Percentiles rank a stretch among this genome's conserved stretches.
phyloP scores from a whole-genome alignment of 2,329 filamentous ascomycete genomes.

The Monosporascus cannonballus region DNA sequence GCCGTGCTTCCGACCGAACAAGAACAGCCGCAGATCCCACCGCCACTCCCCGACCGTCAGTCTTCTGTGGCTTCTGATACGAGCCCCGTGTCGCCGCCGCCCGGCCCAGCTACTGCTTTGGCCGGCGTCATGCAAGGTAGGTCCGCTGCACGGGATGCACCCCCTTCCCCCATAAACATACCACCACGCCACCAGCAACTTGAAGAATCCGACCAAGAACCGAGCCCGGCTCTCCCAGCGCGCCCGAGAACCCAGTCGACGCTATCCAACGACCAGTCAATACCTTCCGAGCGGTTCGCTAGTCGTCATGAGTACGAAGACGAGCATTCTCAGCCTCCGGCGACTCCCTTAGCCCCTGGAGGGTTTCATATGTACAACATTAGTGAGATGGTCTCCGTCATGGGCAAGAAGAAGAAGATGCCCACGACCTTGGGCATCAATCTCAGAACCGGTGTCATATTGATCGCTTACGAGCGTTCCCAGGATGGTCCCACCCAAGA shows the following conservation, averaged over 20 bases:
- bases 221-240: conserved; percentile 37
- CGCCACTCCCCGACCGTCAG: conserved; percentile 32
- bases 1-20: conserved; percentile 29
- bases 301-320: conserved; percentile 28
- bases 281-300: conserved; percentile 28
- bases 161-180: conserved; percentile 45
- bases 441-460: conserved; percentile 76
- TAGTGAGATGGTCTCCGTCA: conserved; percentile 93
- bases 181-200: conserved; percentile 50
- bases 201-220: conserved; percentile 61
- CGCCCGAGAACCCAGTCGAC: conserved; percentile 22
- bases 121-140: conserved; percentile 50
- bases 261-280: conserved; percentile 15
- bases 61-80: conserved; percentile 16
- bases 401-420: conserved; percentile 98
- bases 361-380: conserved; percentile 95
- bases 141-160: conserved; percentile 34
- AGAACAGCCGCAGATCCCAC: conserved; percentile 32
- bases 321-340: conserved; percentile 30
- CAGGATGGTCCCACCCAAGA: conserved; percentile 81
- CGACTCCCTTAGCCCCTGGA: conserved; percentile 56
- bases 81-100: conserved; percentile 30
- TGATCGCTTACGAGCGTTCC: conserved; percentile 81
- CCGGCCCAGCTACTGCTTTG: conserved; percentile 46
- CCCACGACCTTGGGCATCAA: conserved; percentile 96